phyloP scores from a whole-genome alignment of 331 rosid species.

The Rosa hybrid region DNA sequence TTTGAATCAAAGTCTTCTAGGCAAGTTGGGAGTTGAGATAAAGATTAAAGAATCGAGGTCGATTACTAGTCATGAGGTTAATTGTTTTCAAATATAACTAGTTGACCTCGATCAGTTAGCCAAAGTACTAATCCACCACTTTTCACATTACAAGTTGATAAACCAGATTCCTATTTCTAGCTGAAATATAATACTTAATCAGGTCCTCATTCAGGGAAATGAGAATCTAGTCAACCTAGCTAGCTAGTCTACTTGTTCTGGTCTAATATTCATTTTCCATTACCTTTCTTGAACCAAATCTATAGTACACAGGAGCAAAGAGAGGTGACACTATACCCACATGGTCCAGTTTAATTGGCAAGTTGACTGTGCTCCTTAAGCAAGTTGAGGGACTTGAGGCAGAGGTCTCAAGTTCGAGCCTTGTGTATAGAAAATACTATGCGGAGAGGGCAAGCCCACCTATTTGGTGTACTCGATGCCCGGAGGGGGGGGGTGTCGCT shows the following conservation, averaged over 20 bases:
- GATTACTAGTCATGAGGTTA: neutral
- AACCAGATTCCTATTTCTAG: neutral
- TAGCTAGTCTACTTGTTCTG: neutral
- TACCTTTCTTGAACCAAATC: neutral
- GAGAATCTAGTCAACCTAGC: neutral
- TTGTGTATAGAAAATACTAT: too few species aligned
- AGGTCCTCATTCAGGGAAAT: neutral
- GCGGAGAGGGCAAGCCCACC: too few species aligned
- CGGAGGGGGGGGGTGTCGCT: too few species aligned
- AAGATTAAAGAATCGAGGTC: neutral
- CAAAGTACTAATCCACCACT: neutral
- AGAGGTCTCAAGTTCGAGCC: too few species aligned
- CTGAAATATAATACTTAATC: too few species aligned
- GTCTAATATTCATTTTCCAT: neutral
- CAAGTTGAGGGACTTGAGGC: too few species aligned
- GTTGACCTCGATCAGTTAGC: too few species aligned
- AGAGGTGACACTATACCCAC: neutral
- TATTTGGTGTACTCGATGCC: too few species aligned
- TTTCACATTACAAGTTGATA: neutral
- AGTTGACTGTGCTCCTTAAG: too few species aligned
- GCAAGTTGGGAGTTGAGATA: neutral
- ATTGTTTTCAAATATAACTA: neutral
- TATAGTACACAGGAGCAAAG: neutral
- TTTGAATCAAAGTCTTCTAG: neutral
- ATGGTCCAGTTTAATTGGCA: too few species aligned